Percentiles rank a stretch among this genome's conserved stretches.
These are phyloP conservation scores for Peronosclerospora sorghi DNA, from an alignment of 352 stramenopile species.

Conservation along the genomic window DNA sequence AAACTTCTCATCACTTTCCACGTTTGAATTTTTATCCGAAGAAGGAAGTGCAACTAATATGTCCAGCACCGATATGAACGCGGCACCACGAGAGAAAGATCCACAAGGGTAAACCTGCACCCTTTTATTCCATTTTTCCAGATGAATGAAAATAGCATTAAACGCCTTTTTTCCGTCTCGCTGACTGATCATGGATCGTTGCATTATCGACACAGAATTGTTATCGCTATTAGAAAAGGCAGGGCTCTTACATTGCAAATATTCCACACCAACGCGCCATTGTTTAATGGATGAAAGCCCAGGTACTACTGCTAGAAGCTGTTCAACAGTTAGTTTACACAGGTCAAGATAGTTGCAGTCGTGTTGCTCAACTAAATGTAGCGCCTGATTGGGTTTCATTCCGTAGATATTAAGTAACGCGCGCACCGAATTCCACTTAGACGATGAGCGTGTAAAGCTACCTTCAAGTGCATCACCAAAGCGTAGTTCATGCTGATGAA, in stretches of 20 bases:
- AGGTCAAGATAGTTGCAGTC: slow-evolving; percentile 1
- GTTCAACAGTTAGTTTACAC: slow-evolving; percentile 13
- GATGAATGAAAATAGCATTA: slow-evolving; percentile 41
- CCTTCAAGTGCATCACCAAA: slow-evolving; percentile 24
- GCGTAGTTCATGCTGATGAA: slow-evolving; percentile 55
- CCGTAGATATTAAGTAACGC: slow-evolving; percentile 41
- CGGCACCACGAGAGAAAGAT: slow-evolving; percentile 55
- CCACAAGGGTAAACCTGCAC: slow-evolving; percentile 62
- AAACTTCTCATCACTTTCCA: background rate
- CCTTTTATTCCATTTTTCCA: slow-evolving; percentile 37
- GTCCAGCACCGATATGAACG: slow-evolving; percentile 63
- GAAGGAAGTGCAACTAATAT: slow-evolving; percentile 36
- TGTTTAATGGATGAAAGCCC: slow-evolving; percentile 16
- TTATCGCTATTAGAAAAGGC: background rate
- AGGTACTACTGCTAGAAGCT: slow-evolving; percentile 13
- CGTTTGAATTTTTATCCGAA: background rate
- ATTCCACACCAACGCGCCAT: slow-evolving; percentile 28
- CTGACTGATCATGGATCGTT: slow-evolving; percentile 38
- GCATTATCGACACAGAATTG: slow-evolving; percentile 1
- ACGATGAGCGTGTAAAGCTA: slow-evolving; percentile 1
- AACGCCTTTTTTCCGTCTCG: slow-evolving; percentile 59
- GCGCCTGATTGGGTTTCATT: slow-evolving; percentile 30
- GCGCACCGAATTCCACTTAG: slow-evolving; percentile 27
- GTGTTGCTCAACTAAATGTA: slow-evolving; percentile 17
- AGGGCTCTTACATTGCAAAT: slow-evolving; percentile 9